Base-by-base conservation (phyloP, 352 stramenopile genomes). In the Phytopythium chamaehyphon region DNA sequence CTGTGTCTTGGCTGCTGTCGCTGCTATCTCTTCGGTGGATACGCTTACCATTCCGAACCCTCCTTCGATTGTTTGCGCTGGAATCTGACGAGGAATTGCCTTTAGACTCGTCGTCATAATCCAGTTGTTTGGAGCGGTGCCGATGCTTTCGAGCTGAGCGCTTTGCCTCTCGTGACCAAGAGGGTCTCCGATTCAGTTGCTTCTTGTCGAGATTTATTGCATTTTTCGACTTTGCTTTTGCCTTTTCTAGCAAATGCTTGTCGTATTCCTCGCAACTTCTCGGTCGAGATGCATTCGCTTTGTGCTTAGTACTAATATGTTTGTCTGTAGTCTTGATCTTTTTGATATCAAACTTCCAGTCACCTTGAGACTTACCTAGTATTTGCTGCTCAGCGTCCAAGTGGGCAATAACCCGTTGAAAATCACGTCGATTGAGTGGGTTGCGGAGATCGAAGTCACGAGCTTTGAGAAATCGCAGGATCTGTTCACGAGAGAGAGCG, bases 401-500 rank as follows among this genome's bases (percentile, higher is more conserved):
- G 5, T 64, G 61, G n/a, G 54, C 61, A 40, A 86, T 76, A 4
- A 74, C 48, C 6, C 61, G 57, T 1, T 61, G 54, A 40, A 81
- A 81, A 8, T 61, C 67, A 39, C 51, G 40, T 31, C 69, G 58
- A 33, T 59, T 55, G 23, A 83, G 24, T 61, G 57, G 39, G 57
- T 79, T 40, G 15, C 65, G 62, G 21, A 81, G 39, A 0, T 64
- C 56, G 64, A 79, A 57, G 43, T 76, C 57, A 59, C 86, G 64
- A 5, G 62, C 57, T 21, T 83, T 65, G 1, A 92, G 59, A 42
- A 76, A 81, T 2, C 73, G 66, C 45, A 92, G 43, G 16, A 89
- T 54, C 57, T 88, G 78, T 36, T 83, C 75, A 6, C 66, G 75
- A 19, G 72, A 82, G 31, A 73, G 86, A 21, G 56, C 62, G n/a